Conservation (phyloP, 371 early-diverging fungal genomes). For the Nematocida displodere region DNA sequence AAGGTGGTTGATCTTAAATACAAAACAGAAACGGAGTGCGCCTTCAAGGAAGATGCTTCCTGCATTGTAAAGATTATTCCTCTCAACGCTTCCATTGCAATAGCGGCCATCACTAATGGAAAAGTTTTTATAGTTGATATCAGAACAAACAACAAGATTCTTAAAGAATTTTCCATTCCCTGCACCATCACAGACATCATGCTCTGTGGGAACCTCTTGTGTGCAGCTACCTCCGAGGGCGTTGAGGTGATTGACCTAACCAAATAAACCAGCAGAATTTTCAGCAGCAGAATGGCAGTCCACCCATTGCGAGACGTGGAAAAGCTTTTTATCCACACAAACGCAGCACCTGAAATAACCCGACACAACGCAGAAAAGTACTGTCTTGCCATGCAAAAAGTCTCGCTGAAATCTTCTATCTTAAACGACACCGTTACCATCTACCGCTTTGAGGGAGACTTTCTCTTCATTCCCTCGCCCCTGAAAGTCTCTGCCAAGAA, state of each 20-base stretch:
- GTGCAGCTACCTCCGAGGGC: conserved; percentile 40
- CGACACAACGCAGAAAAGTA: conserved; percentile 10
- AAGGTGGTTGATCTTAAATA: conserved; percentile 1
- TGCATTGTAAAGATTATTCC: conserved; percentile 19
- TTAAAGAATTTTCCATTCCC: not conserved
- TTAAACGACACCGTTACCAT: conserved; percentile 15
- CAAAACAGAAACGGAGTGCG: not conserved
- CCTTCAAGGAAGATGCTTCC: not conserved
- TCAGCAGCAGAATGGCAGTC: too few species aligned
- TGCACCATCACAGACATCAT: not conserved
- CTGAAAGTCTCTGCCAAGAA: conserved; percentile 9
- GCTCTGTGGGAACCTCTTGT: conserved; percentile 2
- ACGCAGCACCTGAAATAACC: conserved; percentile 2
- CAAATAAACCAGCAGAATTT: not conserved
- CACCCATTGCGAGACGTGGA: conserved; percentile 32
- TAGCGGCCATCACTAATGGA: conserved; percentile 6
- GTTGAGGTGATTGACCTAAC: conserved; percentile 6
- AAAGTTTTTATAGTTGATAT: conserved; percentile 1
- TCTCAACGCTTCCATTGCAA: not conserved
- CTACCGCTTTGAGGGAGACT: conserved; percentile 31
- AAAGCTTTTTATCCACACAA: conserved; percentile 36
- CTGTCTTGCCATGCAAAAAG: not conserved
- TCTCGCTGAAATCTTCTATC: not conserved
- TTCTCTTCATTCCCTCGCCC: conserved; percentile 37
- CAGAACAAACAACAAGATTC: not conserved